Evolutionary conservation across 2,329 filamentous ascomycete species (phyloP).

Genomic region (Botrytis pseudocinerea): DNA sequence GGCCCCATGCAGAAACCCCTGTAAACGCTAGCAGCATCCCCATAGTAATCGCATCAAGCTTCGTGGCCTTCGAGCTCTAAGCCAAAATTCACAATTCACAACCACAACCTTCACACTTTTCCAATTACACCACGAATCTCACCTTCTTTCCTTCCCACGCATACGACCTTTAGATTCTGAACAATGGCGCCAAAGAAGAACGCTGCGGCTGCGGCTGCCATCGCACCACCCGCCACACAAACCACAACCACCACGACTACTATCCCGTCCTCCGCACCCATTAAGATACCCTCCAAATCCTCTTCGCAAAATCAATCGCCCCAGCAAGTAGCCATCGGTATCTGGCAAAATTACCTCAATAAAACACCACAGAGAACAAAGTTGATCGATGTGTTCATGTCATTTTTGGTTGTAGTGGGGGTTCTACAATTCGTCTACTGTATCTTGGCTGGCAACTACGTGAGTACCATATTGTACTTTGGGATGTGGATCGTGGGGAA

Average conservation of each 20-base stretch:
- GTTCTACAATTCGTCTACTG: slow-evolving; percentile 94
- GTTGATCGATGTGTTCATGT: slow-evolving; percentile 88
- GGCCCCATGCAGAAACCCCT: slow-evolving; percentile 18
- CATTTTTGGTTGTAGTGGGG: slow-evolving; percentile 80
- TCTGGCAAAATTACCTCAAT: slow-evolving; percentile 77
- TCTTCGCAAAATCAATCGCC: slow-evolving; percentile 35
- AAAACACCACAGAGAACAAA: slow-evolving; percentile 88
- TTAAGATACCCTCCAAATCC: slow-evolving; percentile 33
- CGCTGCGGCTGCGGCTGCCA: slow-evolving; percentile 37
- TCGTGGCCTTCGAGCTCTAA: slow-evolving; percentile 23
- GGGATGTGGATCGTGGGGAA: slow-evolving; percentile 20
- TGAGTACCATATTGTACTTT: slow-evolving; percentile 52
- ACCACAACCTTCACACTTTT: slow-evolving; percentile 20
- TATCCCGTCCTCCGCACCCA: slow-evolving; percentile 37
- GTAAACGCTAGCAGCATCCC: slow-evolving; percentile 8
- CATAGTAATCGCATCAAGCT: slow-evolving; percentile 25
- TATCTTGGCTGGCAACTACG: slow-evolving; percentile 88
- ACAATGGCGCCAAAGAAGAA: slow-evolving; percentile 54
- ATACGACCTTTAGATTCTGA: slow-evolving; percentile 20
- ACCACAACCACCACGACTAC: slow-evolving; percentile 29
- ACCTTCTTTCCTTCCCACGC: neutral
- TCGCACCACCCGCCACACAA: slow-evolving; percentile 27
- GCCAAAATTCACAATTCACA: slow-evolving; percentile 16
- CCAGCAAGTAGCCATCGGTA: slow-evolving; percentile 62
- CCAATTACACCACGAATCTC: slow-evolving; percentile 12